phyloP scores from a whole-genome alignment of 1,139 yeast species.

The Pichia kudriavzevii region DNA sequence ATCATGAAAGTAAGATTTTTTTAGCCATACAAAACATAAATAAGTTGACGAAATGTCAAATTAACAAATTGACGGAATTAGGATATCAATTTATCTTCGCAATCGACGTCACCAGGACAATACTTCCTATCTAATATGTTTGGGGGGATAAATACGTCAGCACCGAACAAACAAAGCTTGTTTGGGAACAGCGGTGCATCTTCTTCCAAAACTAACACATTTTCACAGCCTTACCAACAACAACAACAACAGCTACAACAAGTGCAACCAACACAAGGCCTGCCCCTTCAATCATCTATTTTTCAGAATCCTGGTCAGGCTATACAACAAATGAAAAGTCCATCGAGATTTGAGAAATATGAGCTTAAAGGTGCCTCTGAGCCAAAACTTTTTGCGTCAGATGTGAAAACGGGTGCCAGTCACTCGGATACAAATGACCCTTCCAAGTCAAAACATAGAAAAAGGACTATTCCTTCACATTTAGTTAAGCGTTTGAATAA shows the following conservation, averaged over 20 bases:
- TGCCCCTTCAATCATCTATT: no score
- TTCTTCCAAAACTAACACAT: no score
- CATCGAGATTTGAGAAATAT: constrained; percentile 20
- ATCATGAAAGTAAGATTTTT: no score
- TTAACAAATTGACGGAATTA: no score
- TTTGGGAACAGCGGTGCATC: neutral
- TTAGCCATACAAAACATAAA: no score
- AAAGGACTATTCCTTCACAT: constrained; percentile 49
- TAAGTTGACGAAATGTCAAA: no score
- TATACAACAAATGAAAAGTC: constrained; percentile 8
- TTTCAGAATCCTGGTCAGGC: neutral
- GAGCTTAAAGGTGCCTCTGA: constrained; percentile 9
- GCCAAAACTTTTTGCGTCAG: constrained; percentile 2
- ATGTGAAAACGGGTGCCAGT: constrained; percentile 21
- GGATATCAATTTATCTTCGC: no score
- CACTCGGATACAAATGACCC: neutral
- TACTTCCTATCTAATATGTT: no score
- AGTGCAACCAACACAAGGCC: neutral
- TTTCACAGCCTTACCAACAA: constrained; percentile 7
- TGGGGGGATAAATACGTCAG: no score
- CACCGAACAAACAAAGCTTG: no score
- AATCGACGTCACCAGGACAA: no score
- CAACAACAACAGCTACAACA: constrained; percentile 10
- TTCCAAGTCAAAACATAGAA: constrained; percentile 26
- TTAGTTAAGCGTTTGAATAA: constrained; percentile 36